Base-by-base conservation (phyloP, 768 basidiomycete species). In the Lactarius vividus region DNA sequence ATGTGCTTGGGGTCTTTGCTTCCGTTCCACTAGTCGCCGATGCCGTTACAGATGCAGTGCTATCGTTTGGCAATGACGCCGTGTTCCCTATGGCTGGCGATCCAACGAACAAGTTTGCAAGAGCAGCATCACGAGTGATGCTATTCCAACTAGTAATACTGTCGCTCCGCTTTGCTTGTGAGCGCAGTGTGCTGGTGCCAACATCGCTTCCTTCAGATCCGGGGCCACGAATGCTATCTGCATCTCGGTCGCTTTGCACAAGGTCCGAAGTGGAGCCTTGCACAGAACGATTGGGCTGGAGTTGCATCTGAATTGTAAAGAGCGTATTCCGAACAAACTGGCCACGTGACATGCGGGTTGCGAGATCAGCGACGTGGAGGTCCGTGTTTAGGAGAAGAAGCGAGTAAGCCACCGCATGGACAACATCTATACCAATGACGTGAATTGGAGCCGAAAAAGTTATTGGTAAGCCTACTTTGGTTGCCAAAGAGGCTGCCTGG, bases 281-380 rank as follows among this genome's bases (percentile, higher is more conserved):
- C 4, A 77, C 78, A 4, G 80, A 74, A 53, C 80, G 79, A 35
- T 78, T 77, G 0, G 89, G 83, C 65, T 87, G 85, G 40, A 88
- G 77, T 68, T 93, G 91, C 74, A 84, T 86, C 72, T 90, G 92
- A 62, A 99, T 90, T 1, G 93, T 89, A 4, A 85, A 78, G 75
- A 98, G 83, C 1, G 96, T 98, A 75, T 98, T 98, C 58, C 88
- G 85, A 8, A 98, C 88, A 75, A 98, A 99, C 73, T 98, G 95
- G 60, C 72, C 83, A 23, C 91, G 85, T 1, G 96, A 95, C 97
- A 98, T 99, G 67, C 92, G 88, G 3, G 83, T 85, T 20, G 85
- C 75, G 31, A 97, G 81, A 42, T 98, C 96, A 37, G 96, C 97
- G 59, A 99, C 89, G 75, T 99, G 96, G 39, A 99, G 83, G 75